Evolutionary conservation across 805 yeast genomes (phyloP), one percentile per base, ranked within the genome.

Genomic region (Scheffersomyces stipitis): DNA sequence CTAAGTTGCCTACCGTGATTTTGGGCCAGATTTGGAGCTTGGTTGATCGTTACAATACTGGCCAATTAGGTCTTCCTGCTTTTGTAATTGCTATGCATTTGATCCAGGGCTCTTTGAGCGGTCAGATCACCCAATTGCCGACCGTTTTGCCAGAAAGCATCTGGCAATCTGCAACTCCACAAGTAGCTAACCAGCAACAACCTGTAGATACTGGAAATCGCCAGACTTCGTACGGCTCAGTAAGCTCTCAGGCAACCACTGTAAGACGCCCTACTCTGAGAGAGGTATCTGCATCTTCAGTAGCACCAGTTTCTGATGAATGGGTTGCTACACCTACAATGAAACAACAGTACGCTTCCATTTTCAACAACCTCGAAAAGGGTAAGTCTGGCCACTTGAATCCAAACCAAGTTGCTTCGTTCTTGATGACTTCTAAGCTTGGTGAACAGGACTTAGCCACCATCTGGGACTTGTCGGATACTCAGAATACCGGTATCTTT

Each of bases 41-140:
- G 39, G 93, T 86, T 30, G 99, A 93, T 58, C 78, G 80, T 42
- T 75, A 76, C 36, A 81, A 81, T 48, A 63, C 76, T 1, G 99
- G 99, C 4, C 70, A 76, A 38, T 76, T 93, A 50, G 72, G 76
- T 38, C 76, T 81, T 54, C 73, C 81, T 12, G 90, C 87, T 56
- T 93, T 93, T 51, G 78, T 87, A 30, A 77, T 91, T 51, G 97
- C 98, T 5, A 91, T 93, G 99, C 95, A 86, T 62, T 73, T 93
- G 56, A 87, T 93, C 45, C 97, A 91, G 60, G 81, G 88, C 48
- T 66, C 83, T 22, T 69, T 88, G 52, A 76, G 79, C 51, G 86
- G 88, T 27, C 49, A 78, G 3, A 62, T 88, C 48, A 74, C 73
- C 33, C 76, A 79, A 33, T 66, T 88, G 51, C 75, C 75, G 10